Conservation (phyloP, 2,329 filamentous ascomycete species). For the Cercospora nicotianae region DNA sequence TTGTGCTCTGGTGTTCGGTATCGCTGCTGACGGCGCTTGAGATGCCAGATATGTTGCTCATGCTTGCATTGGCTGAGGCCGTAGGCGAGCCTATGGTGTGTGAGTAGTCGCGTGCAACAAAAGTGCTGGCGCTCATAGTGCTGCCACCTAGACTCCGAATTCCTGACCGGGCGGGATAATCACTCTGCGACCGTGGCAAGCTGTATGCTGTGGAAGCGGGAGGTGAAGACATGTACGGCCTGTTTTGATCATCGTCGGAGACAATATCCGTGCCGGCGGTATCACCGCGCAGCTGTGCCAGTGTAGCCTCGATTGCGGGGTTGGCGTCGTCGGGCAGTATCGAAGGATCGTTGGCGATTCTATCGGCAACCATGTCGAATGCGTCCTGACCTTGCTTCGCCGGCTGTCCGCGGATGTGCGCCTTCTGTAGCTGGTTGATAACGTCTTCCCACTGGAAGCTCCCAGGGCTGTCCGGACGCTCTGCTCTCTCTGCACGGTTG, state of each 20-base stretch:
- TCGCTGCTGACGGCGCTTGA: slow-evolving; percentile 38
- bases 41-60: slow-evolving; percentile 33
- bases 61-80: slow-evolving; percentile 30
- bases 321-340: slow-evolving; percentile 31
- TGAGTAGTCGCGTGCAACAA: slow-evolving; percentile 26
- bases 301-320: slow-evolving; percentile 33
- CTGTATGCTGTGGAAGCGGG: slow-evolving; percentile 13
- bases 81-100: slow-evolving; percentile 23
- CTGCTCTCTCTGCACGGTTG: slow-evolving; percentile 53
- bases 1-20: slow-evolving; percentile 35
- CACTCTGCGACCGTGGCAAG: slow-evolving; percentile 19
- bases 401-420: slow-evolving; percentile 31
- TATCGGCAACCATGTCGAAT: slow-evolving; percentile 32
- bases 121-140: slow-evolving; percentile 7
- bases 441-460: slow-evolving; percentile 56
- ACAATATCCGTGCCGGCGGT: slow-evolving; percentile 17
- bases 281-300: slow-evolving; percentile 25
- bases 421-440: slow-evolving; percentile 46
- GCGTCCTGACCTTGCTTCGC: slow-evolving; percentile 26
- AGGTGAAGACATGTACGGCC: slow-evolving; percentile 17
- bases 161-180: slow-evolving; percentile 27
- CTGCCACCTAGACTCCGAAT: slow-evolving; percentile 29
- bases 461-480: slow-evolving; percentile 50
- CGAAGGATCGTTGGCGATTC: slow-evolving; percentile 33
- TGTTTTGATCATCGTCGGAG: slow-evolving; percentile 29